Evolutionary conservation across 73 alveolate genomes (phyloP).

Genomic region (Tetrahymena malaccensis): DNA sequence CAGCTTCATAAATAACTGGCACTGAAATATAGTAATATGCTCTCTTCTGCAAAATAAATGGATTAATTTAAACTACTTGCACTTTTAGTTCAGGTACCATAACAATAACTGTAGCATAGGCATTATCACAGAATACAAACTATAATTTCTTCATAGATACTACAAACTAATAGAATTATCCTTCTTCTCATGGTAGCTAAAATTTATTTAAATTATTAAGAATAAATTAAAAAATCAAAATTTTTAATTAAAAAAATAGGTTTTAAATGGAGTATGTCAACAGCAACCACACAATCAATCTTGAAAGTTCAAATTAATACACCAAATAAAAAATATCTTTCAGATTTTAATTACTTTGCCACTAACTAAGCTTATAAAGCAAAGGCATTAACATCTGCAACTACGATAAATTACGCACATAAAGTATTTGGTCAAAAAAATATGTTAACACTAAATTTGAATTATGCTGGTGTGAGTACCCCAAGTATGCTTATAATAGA

Average conservation of each 20-base stretch:
- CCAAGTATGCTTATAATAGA: neutral
- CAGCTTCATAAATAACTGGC: neutral
- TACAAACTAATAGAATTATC: neutral
- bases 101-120: neutral
- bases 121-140: neutral
- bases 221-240: neutral
- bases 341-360: neutral
- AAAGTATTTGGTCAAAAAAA: neutral
- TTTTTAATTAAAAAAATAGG: neutral
- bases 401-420: neutral
- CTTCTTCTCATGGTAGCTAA: neutral
- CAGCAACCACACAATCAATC: neutral
- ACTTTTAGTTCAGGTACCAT: neutral
- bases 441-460: neutral
- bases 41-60: neutral
- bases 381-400: neutral
- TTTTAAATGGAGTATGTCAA: neutral
- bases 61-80: neutral
- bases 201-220: neutral
- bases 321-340: neutral
- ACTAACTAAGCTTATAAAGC: neutral
- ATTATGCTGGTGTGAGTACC: neutral
- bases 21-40: neutral
- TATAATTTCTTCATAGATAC: neutral
- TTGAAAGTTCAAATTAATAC: neutral